Percentiles rank a stretch among this genome's conserved stretches.
These are phyloP conservation scores for Cicer cuneatum DNA, from an alignment of 306 rosid genomes.

Conservation along the genomic window DNA sequence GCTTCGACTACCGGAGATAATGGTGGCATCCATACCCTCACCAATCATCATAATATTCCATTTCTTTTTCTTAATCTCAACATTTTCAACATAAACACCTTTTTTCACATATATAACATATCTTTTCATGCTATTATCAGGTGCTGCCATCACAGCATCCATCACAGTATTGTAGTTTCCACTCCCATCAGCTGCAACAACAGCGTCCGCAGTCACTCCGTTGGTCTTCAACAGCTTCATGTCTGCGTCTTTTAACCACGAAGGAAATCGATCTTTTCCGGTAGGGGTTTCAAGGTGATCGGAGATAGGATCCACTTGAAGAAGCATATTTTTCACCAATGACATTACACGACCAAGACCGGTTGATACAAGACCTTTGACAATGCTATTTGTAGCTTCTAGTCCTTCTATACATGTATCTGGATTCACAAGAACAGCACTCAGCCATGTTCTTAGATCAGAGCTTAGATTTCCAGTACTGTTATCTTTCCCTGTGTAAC, in stretches of 20 bases:
- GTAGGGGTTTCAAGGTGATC: not conserved
- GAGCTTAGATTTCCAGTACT: conserved; percentile 73
- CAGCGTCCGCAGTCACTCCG: conserved; percentile 52
- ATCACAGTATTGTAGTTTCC: conserved; percentile 63
- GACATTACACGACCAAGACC: conserved; percentile 60
- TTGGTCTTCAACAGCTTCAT: conserved; percentile 56
- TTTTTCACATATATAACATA: conserved; percentile 68
- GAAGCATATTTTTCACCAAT: conserved; percentile 55
- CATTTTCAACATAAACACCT: conserved; percentile 71
- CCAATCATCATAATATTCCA: conserved; percentile 92
- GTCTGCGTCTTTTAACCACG: conserved; percentile 62
- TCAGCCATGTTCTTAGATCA: conserved; percentile 88
- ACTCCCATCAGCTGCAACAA: conserved; percentile 77
- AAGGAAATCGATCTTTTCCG: conserved; percentile 46
- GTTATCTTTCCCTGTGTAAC: conserved; percentile 59
- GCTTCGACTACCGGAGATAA: conserved; percentile 69
- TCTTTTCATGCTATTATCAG: conserved; percentile 73
- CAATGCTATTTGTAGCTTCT: conserved; percentile 69
- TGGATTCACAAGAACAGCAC: conserved; percentile 70
- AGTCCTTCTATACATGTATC: conserved; percentile 87
- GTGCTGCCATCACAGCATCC: conserved; percentile 82
- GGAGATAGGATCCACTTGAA: conserved; percentile 51
- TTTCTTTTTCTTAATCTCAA: conserved; percentile 89
- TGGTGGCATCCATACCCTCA: conserved; percentile 76
- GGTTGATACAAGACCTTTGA: conserved; percentile 50